Evolutionary conservation across 108 stramenopile genomes (phyloP).

Genomic region (Skeletonema menzelii): DNA sequence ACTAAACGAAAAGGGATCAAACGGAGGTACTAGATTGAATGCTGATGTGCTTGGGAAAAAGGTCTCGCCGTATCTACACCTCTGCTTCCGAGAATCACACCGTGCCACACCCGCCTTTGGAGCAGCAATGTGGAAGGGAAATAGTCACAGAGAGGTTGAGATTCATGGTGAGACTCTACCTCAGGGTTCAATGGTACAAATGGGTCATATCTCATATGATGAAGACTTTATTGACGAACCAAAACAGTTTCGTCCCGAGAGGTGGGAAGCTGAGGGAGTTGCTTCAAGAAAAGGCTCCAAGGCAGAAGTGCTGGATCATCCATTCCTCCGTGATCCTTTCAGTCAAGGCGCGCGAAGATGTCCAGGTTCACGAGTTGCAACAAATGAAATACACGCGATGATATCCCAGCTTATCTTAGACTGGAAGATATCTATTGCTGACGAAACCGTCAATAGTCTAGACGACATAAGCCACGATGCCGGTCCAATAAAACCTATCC

Average conservation of each 20-base stretch:
- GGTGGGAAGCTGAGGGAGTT: constrained; percentile 33
- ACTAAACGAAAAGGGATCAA: background rate
- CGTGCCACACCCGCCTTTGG: constrained; percentile 25
- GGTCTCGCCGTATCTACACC: constrained; percentile 30
- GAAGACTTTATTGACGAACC: constrained; percentile 39
- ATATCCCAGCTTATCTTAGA: constrained; percentile 32
- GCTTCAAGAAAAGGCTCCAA: constrained; percentile 27
- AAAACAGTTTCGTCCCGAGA: constrained; percentile 34
- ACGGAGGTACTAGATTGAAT: constrained; percentile 17
- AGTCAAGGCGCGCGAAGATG: constrained; percentile 44
- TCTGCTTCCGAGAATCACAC: constrained; percentile 39
- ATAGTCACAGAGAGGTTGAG: constrained; percentile 14
- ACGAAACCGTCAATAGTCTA: constrained; percentile 1
- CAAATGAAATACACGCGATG: constrained; percentile 17
- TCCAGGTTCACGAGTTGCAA: constrained; percentile 38
- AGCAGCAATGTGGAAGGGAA: constrained; percentile 12
- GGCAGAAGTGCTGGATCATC: constrained; percentile 35
- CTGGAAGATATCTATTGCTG: constrained; percentile 26
- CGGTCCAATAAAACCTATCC: constrained; percentile 17
- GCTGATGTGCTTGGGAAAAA: constrained; percentile 13
- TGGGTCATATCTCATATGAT: constrained; percentile 15
- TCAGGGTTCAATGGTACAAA: constrained; percentile 18
- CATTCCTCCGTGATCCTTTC: constrained; percentile 35
- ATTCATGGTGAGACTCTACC: constrained; percentile 30
- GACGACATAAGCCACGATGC: constrained; percentile 8